Evolutionary conservation across 108 stramenopile species (phyloP).

Genomic region (Fragilaria crotonensis): DNA sequence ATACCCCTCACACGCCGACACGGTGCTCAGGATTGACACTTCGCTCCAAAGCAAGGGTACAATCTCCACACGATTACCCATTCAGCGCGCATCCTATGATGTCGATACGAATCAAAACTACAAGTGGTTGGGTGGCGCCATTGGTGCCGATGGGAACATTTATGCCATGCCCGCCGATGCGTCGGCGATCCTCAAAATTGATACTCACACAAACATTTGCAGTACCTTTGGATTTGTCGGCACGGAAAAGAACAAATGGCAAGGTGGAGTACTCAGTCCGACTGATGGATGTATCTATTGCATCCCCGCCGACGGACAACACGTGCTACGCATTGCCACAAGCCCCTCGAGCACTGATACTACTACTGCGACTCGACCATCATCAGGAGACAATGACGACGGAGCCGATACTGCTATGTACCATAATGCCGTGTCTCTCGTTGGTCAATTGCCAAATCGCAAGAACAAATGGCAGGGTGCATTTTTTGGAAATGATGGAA

Average conservation of each 20-base stretch:
- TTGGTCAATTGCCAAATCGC: constrained; percentile 51
- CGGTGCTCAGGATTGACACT: constrained; percentile 63
- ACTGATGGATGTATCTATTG: constrained; percentile 68
- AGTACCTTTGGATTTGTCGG: constrained; percentile 44
- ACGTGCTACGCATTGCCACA: constrained; percentile 58
- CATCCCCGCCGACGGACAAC: constrained; percentile 57
- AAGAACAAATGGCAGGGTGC: constrained; percentile 83
- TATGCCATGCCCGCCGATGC: constrained; percentile 77
- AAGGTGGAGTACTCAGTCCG: constrained; percentile 60
- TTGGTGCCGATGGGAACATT: constrained; percentile 74
- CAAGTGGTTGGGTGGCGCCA: constrained; percentile 78
- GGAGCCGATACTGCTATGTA: no score
- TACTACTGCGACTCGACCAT: no score
- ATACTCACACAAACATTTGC: constrained; percentile 27
- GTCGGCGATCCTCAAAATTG: constrained; percentile 47
- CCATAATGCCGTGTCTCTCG: no score
- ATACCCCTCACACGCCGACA: constrained; percentile 61
- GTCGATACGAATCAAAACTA: constrained; percentile 40
- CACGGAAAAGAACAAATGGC: constrained; percentile 75
- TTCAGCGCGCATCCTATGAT: constrained; percentile 45
- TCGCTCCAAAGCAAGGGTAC: constrained; percentile 10
- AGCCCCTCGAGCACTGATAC: no score
- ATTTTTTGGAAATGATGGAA: constrained; percentile 57
- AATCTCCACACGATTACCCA: constrained; percentile 39
- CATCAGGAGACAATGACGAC: no score